These are phyloP conservation scores for Durusdinium trenchii DNA, from an alignment of 73 alveolate species.

Conservation along the genomic window DNA sequence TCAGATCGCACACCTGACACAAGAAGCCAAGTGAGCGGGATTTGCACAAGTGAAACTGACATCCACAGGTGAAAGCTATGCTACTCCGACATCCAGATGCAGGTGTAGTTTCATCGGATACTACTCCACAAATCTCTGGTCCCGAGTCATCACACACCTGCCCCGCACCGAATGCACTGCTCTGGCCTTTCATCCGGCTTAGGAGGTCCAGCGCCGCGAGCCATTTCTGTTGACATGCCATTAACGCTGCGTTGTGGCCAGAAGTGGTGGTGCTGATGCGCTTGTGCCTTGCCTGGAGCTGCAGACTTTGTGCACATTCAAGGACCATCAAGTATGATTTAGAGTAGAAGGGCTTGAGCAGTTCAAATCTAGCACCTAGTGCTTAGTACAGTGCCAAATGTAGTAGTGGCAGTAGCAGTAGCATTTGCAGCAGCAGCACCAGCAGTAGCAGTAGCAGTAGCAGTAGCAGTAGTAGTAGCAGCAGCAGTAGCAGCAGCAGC, in stretches of 20 bases:
- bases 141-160: too few species aligned
- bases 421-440: background rate
- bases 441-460: background rate
- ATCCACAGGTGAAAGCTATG: too few species aligned
- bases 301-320: too few species aligned
- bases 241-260: conserved; percentile 17
- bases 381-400: background rate
- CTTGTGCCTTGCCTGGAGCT: background rate
- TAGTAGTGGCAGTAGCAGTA: background rate
- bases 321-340: too few species aligned
- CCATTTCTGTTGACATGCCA: conserved; percentile 48
- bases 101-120: too few species aligned
- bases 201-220: background rate
- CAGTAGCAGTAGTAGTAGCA: background rate
- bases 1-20: conserved; percentile 36
- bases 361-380: too few species aligned
- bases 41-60: too few species aligned
- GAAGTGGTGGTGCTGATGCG: conserved; percentile 21
- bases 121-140: too few species aligned
- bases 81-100: too few species aligned
- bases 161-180: background rate
- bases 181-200: background rate
- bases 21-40: too few species aligned
- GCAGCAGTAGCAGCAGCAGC: background rate
- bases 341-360: too few species aligned